phyloP scores from a whole-genome alignment of 1,284 basidiomycete genomes.

The Moesziomyces sp. region DNA sequence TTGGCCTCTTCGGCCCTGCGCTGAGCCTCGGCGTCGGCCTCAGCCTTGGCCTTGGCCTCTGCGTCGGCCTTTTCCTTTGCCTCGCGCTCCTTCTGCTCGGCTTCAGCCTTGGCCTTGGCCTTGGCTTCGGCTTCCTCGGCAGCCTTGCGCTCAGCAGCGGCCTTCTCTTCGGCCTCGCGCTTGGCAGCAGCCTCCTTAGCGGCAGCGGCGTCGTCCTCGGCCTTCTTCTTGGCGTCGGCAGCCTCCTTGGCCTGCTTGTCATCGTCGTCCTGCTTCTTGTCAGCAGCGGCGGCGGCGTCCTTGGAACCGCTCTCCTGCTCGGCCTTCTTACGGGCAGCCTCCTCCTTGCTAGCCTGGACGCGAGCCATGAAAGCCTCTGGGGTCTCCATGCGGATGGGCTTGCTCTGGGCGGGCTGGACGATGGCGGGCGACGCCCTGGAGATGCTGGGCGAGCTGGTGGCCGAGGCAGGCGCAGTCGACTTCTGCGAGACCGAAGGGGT shows the following conservation, averaged over 20 bases:
- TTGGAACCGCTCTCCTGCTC: slow-evolving; percentile 35
- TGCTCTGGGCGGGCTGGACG: slow-evolving; percentile 48
- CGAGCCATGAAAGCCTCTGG: slow-evolving; percentile 58
- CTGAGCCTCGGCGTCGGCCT: slow-evolving; percentile 27
- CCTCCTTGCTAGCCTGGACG: slow-evolving; percentile 52
- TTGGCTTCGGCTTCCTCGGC: slow-evolving; percentile 37
- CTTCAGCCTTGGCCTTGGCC: slow-evolving; percentile 37
- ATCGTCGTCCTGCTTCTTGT: slow-evolving; percentile 32
- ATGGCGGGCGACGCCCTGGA: slow-evolving; percentile 29
- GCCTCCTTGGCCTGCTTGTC: slow-evolving; percentile 36
- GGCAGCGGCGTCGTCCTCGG: slow-evolving; percentile 40
- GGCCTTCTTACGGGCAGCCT: slow-evolving; percentile 56
- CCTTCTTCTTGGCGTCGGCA: slow-evolving; percentile 47
- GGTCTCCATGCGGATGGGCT: slow-evolving; percentile 59
- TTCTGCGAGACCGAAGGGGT: slow-evolving; percentile 32
- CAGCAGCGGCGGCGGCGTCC: slow-evolving; percentile 34
- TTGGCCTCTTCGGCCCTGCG: slow-evolving; percentile 37
- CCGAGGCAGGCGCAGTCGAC: slow-evolving; percentile 27
- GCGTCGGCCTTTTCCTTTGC: slow-evolving; percentile 43
- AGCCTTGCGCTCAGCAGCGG: slow-evolving; percentile 40
- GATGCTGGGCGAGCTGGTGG: slow-evolving; percentile 34
- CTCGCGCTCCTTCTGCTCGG: slow-evolving; percentile 43
- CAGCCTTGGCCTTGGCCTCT: slow-evolving; percentile 18
- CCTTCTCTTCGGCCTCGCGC: slow-evolving; percentile 44
- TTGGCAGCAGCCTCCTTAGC: slow-evolving; percentile 35